Evolutionary conservation across 805 yeast genomes (phyloP).

Genomic region (Brettanomyces anomalus): DNA sequence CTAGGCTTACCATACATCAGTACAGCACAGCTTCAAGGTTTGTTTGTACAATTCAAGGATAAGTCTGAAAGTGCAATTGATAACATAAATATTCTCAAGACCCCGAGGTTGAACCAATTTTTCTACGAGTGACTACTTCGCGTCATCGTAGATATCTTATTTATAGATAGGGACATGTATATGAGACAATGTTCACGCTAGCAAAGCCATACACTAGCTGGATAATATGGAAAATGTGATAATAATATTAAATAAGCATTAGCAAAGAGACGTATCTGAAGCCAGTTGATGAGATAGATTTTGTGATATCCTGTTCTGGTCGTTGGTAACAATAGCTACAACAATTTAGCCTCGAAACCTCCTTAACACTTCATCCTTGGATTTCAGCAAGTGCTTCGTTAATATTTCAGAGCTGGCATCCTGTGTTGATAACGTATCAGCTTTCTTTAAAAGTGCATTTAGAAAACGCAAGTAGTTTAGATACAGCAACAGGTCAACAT

Average conservation of each 20-base stretch:
- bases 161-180: too few relatives aligned
- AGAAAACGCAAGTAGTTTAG: conserved; percentile 40
- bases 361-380: conserved; percentile 17
- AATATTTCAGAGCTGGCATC: conserved; percentile 36
- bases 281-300: too few relatives aligned
- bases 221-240: too few relatives aligned
- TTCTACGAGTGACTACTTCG: conserved; percentile 19
- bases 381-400: conserved; percentile 30
- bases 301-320: too few relatives aligned
- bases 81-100: conserved; percentile 43
- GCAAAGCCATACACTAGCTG: too few relatives aligned
- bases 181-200: too few relatives aligned
- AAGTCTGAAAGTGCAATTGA: conserved; percentile 68
- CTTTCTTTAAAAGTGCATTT: conserved; percentile 30
- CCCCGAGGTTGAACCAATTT: conserved; percentile 25
- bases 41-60: conserved; percentile 85
- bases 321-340: too few relatives aligned
- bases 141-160: too few relatives aligned
- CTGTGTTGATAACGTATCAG: conserved; percentile 28
- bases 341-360: conserved; percentile 17
- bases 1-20: conserved; percentile 52
- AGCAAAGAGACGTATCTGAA: background rate
- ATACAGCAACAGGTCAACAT: conserved; percentile 29
- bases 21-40: conserved; percentile 92
- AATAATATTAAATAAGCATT: too few relatives aligned